Evolutionary conservation across 2,329 filamentous ascomycete species (phyloP), one percentile per base, ranked within the genome.

Genomic region (Trematosphaeria pertusa): DNA sequence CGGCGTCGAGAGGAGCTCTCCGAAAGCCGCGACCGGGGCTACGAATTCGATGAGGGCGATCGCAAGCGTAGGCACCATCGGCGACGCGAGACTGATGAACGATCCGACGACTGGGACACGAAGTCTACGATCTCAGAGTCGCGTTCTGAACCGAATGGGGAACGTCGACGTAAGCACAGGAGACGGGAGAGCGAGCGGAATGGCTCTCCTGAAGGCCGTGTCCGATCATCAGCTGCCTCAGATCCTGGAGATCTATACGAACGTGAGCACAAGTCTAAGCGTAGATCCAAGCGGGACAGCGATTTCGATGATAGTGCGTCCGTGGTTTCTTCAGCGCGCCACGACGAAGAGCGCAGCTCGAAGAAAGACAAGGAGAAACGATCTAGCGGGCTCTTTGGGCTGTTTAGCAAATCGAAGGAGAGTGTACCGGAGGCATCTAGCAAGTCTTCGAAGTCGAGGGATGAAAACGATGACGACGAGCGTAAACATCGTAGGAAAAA

Each of bases 331-430:
- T 66, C 69, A 4, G 66, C 74, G 15, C 66, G 69, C 31, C 64
- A 65, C 32, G 69, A 74, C 18, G 73, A 75, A 20, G 74, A 75
- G 10, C 65, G 72, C 17, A 60, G 55, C 21, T 51, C 64, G 4
- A 65, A 49, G 43, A 65, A 59, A 46, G 59, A 69, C 28, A 70
- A 75, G 50, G 74, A 75, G 39, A 76, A 76, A 50, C 73, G 75
- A 53, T 75, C 75, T 37, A 72, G 72, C 37, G 74, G 76, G 10
- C 43, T 80, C 6, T 73, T 78, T 38, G 73, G 76, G 4, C 54
- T 79, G 7, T 78, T 79, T 41, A 71, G 74, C 54, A 79, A 75
- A 60, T 75, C 75, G 2, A 68, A 64, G 31, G 74, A 76, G 31
- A 70, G 61, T 31, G 21, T 68, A 12, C 54, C 59, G 9, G 67